phyloP scores from a whole-genome alignment of 164 flowering plant genomes.

The Nymphaea colorata region DNA sequence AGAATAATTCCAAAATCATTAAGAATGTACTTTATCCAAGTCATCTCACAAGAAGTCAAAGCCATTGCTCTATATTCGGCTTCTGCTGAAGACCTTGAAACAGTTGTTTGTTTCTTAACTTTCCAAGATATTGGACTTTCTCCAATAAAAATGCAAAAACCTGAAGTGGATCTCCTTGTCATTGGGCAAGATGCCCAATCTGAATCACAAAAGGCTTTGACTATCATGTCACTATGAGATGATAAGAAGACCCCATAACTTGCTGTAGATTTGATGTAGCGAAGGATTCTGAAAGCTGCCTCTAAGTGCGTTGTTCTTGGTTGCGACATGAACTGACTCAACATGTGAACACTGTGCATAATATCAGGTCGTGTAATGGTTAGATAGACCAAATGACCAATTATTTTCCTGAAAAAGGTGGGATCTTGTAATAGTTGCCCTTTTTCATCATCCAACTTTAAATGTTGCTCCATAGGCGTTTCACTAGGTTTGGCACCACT shows the following conservation, averaged over 20 bases:
- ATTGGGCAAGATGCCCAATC: slow-evolving; percentile 1
- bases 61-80: slow-evolving; percentile 1
- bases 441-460: background rate
- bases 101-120: background rate
- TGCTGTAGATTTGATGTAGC: too few species aligned
- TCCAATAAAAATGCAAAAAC: background rate
- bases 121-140: slow-evolving; percentile 1
- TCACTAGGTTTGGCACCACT: background rate
- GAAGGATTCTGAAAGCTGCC: background rate
- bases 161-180: background rate
- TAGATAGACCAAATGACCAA: background rate
- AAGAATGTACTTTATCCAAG: background rate
- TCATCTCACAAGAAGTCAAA: too few species aligned
- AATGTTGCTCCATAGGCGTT: background rate
- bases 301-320: slow-evolving; percentile 1
- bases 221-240: background rate
- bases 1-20: background rate
- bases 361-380: background rate
- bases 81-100: background rate
- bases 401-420: background rate
- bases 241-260: background rate
- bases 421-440: background rate
- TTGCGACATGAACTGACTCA: background rate
- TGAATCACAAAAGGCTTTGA: background rate
- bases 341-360: background rate